Evolutionary conservation across 768 basidiomycete genomes (phyloP).

Genomic region (Auricularia heimuer): DNA sequence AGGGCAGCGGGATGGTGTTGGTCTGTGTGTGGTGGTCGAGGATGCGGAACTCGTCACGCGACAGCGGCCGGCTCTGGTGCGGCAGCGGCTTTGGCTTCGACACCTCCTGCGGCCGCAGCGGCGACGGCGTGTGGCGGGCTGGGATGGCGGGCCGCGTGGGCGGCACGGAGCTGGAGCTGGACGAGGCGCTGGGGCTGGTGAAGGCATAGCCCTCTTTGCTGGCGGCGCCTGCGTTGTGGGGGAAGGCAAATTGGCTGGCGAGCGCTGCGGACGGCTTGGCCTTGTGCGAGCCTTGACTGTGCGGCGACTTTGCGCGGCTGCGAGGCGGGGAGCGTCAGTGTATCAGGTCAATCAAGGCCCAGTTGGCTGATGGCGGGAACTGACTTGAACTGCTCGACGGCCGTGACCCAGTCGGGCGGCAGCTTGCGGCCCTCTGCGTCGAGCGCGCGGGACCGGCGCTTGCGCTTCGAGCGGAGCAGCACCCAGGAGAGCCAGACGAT

Average conservation of each 20-base stretch:
- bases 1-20: background rate
- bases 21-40: background rate
- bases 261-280: constrained; percentile 1
- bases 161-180: background rate
- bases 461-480: constrained; percentile 30
- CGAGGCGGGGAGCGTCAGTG: background rate
- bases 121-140: background rate
- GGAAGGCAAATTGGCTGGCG: background rate
- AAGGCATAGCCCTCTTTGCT: background rate
- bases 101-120: background rate
- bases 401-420: background rate
- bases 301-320: constrained; percentile 2
- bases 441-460: constrained; percentile 10
- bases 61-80: background rate
- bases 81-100: background rate
- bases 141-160: background rate
- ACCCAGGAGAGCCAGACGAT: constrained; percentile 34
- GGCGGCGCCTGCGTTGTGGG: background rate
- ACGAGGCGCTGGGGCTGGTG: background rate
- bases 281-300: background rate
- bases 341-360: background rate
- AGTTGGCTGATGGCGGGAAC: background rate
- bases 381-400: background rate
- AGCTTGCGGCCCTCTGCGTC: background rate
- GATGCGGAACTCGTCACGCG: background rate